Evolutionary conservation across 139 green algal species (phyloP).

Genomic region (Edaphochlamys debaryana): DNA sequence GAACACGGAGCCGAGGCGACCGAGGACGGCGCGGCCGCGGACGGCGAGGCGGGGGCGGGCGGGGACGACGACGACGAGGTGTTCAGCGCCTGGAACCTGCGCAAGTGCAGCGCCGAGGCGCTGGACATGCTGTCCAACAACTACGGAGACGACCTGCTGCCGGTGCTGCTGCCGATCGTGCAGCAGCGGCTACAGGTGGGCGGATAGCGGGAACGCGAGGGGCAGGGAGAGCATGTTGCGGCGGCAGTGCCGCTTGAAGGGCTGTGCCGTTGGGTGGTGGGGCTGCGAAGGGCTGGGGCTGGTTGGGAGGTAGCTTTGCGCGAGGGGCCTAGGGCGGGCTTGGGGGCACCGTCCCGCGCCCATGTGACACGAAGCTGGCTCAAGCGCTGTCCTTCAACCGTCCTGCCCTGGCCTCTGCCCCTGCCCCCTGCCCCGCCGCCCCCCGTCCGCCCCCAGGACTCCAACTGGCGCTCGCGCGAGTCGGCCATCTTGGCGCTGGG

Average conservation of each 20-base stretch:
- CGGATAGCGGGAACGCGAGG: no score
- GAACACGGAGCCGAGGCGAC: conserved; percentile 58
- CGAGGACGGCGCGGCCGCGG: conserved; percentile 43
- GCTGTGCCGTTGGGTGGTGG: no score
- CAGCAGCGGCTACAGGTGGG: conserved; percentile 74
- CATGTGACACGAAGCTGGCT: no score
- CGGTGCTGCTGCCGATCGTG: conserved; percentile 91
- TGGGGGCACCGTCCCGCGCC: no score
- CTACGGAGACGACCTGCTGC: conserved; percentile 90
- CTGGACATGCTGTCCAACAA: conserved; percentile 88
- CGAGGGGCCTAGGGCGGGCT: no score
- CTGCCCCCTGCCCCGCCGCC: no score
- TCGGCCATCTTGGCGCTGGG: conserved; percentile 92
- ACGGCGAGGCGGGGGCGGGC: conserved; percentile 36
- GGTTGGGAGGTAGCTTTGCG: no score
- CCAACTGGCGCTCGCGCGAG: conserved; percentile 82
- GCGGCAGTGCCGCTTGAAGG: no score
- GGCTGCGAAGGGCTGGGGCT: no score
- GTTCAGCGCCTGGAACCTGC: conserved; percentile 86
- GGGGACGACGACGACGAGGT: conserved; percentile 42
- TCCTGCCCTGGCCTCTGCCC: no score
- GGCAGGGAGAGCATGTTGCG: neutral
- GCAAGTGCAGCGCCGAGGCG: conserved; percentile 87
- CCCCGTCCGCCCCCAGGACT: conserved; percentile 28
- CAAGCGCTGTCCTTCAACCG: no score